Evolutionary conservation across 2,329 filamentous ascomycete species (phyloP).

Genomic region (Penicillium polonicum): DNA sequence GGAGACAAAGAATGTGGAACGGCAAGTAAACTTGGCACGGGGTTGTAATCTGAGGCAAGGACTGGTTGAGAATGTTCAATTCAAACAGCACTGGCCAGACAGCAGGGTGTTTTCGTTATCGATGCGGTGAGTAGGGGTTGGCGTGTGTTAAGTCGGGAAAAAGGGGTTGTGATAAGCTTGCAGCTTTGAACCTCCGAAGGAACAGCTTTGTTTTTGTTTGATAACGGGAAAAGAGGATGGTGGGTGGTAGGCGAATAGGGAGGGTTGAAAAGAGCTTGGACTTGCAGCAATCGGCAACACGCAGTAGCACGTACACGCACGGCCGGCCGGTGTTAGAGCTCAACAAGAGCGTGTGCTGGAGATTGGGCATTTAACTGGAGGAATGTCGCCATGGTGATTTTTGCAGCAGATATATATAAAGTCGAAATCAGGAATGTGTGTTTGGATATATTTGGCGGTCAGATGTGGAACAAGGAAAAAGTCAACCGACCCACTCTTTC

Average conservation of each 20-base stretch:
- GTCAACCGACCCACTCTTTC: not conserved
- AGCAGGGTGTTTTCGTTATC: conserved; percentile 17
- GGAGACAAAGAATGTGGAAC: conserved; percentile 15
- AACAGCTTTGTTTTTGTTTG: conserved; percentile 2
- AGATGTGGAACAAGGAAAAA: conserved; percentile 2
- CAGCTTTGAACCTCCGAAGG: conserved; percentile 8
- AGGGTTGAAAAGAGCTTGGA: not conserved
- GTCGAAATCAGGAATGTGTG: conserved; percentile 12
- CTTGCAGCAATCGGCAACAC: conserved; percentile 13
- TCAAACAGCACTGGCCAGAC: conserved; percentile 4
- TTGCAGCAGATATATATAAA: not conserved
- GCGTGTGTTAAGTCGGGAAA: conserved; percentile 11
- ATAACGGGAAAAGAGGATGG: not conserved
- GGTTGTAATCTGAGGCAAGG: conserved; percentile 10
- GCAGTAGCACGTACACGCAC: conserved; percentile 12
- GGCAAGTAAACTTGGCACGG: conserved; percentile 12
- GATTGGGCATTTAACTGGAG: conserved; percentile 25
- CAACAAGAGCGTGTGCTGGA: conserved; percentile 21
- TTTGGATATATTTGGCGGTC: conserved; percentile 3
- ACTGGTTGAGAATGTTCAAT: conserved; percentile 14
- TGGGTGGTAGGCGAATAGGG: conserved; percentile 19
- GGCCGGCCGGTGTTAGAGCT: conserved; percentile 23
- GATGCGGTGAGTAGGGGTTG: conserved; percentile 23
- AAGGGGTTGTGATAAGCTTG: conserved; percentile 21
- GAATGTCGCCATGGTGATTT: conserved; percentile 17